These are phyloP conservation scores for Monosporascus sp. DNA, from an alignment of 2,329 filamentous ascomycete species.

Conservation along the genomic window DNA sequence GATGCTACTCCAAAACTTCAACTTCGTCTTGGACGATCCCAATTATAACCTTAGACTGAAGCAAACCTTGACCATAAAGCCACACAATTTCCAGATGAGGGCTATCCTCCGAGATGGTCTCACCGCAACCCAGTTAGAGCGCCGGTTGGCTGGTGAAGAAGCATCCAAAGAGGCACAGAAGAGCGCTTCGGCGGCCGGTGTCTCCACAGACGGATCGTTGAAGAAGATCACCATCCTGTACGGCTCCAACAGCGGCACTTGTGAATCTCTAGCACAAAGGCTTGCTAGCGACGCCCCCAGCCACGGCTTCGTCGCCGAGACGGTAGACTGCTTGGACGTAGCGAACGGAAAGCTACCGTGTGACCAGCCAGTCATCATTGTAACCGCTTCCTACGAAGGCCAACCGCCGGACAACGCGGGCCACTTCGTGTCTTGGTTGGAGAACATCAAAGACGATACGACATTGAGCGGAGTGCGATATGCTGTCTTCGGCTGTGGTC, in stretches of 20 bases:
- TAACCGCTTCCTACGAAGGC: constrained; percentile 70
- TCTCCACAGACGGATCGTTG: constrained; percentile 12
- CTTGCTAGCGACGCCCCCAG: constrained; percentile 53
- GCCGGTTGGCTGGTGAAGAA: constrained; percentile 33
- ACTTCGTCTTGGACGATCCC: constrained; percentile 53
- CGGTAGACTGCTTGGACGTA: constrained; percentile 53
- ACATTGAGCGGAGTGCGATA: constrained; percentile 55
- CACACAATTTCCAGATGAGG: constrained; percentile 47
- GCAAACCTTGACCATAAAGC: constrained; percentile 45
- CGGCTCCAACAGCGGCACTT: constrained; percentile 71
- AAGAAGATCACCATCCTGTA: constrained; percentile 61
- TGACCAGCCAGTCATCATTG: constrained; percentile 57
- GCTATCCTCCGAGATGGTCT: constrained; percentile 41
- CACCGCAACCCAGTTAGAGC: constrained; percentile 42
- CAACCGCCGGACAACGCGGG: constrained; percentile 68
- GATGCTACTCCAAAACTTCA: constrained; percentile 56
- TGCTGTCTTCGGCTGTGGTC: constrained; percentile 65
- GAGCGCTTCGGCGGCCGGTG: constrained; percentile 1
- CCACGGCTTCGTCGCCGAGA: constrained; percentile 54
- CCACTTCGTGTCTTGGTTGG: constrained; percentile 64
- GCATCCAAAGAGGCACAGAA: constrained; percentile 7
- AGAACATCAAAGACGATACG: constrained; percentile 40
- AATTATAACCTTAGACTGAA: constrained; percentile 43
- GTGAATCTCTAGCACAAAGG: constrained; percentile 61
- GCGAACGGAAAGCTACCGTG: constrained; percentile 56